Conservation (phyloP, 2,329 filamentous ascomycete genomes). For the Aureobasidium sp. region DNA sequence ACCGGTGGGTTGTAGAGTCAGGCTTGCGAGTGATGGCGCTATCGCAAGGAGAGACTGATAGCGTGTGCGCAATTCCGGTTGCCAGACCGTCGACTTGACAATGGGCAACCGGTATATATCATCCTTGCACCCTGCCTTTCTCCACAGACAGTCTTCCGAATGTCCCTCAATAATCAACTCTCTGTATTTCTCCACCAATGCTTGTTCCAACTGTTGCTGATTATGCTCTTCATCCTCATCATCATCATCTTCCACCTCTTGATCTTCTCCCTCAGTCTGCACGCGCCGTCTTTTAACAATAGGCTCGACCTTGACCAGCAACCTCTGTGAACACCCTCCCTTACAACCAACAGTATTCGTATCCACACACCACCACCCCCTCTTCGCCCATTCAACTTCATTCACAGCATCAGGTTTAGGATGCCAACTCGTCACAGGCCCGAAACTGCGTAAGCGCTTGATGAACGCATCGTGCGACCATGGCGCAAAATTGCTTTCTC, state of each 20-base stretch:
- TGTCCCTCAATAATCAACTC: constrained; percentile 80
- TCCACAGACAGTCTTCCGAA: constrained; percentile 86
- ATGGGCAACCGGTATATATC: constrained; percentile 69
- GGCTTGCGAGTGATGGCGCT: constrained; percentile 27
- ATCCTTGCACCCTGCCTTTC: constrained; percentile 85
- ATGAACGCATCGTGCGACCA: constrained; percentile 88
- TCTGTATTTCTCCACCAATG: constrained; percentile 79
- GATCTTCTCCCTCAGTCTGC: no score
- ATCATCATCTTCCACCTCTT: constrained; percentile 51
- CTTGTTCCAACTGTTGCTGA: constrained; percentile 57
- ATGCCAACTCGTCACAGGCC: constrained; percentile 93
- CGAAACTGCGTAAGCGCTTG: constrained; percentile 84
- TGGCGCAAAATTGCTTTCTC: constrained; percentile 78
- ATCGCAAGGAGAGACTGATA: constrained; percentile 32
- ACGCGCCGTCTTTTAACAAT: constrained; percentile 17
- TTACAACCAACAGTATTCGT: constrained; percentile 86
- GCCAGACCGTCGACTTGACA: constrained; percentile 38
- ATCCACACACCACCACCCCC: constrained; percentile 89
- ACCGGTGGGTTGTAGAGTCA: constrained; percentile 22
- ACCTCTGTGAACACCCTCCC: constrained; percentile 83
- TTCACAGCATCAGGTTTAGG: constrained; percentile 87
- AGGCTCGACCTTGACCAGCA: constrained; percentile 71
- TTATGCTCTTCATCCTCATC: constrained; percentile 27
- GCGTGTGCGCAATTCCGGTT: constrained; percentile 35
- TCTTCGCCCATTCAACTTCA: constrained; percentile 95